Base-by-base conservation (phyloP, 495 filamentous ascomycete genomes). In the Xylaria acuta region DNA sequence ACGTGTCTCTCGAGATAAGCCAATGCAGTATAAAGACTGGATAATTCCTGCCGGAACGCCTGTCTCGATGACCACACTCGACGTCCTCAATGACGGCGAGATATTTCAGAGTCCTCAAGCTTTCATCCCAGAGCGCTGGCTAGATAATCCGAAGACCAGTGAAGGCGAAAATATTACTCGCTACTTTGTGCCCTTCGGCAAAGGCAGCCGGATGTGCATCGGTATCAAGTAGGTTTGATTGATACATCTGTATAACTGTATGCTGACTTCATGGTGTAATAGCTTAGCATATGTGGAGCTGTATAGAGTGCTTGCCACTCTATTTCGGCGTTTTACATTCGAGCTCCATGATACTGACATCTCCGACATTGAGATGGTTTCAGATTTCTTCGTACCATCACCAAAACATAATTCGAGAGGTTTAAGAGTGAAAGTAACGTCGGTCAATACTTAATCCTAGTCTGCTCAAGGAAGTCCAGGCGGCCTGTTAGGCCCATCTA, bases 81-180 rank as follows among this genome's bases (percentile, higher is more conserved):
- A 74, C 12, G 80, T 85, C 34, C 82, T 87, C 62, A 74, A 82
- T 70, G 77, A 86, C 70, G 56, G 76, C 5, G 63, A 65, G 0
- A 74, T 85, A 16, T 86, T 84, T 73, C 74, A 76, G 0, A 67
- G 82, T 2, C 80, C 84, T 0, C 51, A 72, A 30, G 51, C 56
- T 14, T 88, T 86, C 71, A 65, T 79, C 1, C 86, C 85, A 0
- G 84, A 86, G 67, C 80, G 86, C 36, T 88, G 85, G 86, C 54
- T 62, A 53, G n/a, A 62, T 8, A 66, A 41, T 63, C 40, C 59
- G 25, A 70, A 64, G 49, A 38, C 65, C 32, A 58, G 62, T 59
- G 38, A 56, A 22, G 72, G 11, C 25, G 49, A 72, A 18, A 3
- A 34, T 4, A 25, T 43, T 12, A 65, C 2, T 25, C 36, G 63